Conservation (phyloP, 2,329 filamentous ascomycete species). For the Arthrinium phaeospermum region DNA sequence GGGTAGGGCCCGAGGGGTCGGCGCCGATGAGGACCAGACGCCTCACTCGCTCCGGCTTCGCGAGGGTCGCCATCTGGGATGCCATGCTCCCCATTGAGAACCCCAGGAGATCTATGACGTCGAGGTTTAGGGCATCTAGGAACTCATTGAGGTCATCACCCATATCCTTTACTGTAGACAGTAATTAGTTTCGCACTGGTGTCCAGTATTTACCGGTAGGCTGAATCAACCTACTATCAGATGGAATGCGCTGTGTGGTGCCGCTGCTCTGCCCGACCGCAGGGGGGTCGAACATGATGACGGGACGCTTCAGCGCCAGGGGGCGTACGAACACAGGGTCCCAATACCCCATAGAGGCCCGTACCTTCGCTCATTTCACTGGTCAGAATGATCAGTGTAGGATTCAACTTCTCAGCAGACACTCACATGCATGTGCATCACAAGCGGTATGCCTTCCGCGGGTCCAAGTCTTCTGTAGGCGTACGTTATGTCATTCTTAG, state of each 20-base stretch:
- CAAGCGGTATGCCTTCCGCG: not conserved
- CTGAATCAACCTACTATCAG: not conserved
- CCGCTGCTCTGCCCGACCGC: slow-evolving; percentile 13
- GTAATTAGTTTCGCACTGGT: not conserved
- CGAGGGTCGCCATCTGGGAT: slow-evolving; percentile 8
- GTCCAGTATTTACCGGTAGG: not conserved
- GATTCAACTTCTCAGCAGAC: not conserved
- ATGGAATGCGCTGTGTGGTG: not conserved
- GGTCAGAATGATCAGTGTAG: not conserved
- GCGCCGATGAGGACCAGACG: slow-evolving; percentile 2
- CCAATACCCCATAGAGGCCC: slow-evolving; percentile 16
- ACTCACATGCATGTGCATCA: slow-evolving; percentile 15
- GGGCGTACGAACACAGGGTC: slow-evolving; percentile 6
- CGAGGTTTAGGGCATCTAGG: slow-evolving; percentile 3
- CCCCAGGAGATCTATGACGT: slow-evolving; percentile 9
- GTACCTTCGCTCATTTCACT: not conserved
- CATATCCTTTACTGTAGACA: slow-evolving; percentile 3
- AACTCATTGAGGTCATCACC: slow-evolving; percentile 18
- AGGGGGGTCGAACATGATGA: slow-evolving; percentile 18
- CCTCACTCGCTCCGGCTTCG: not conserved
- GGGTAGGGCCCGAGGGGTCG: slow-evolving; percentile 4
- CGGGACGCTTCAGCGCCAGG: not conserved
- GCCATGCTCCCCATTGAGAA: slow-evolving; percentile 9
- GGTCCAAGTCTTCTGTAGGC: slow-evolving; percentile 10
- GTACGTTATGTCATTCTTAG: not conserved